Base-by-base conservation (phyloP, 495 filamentous ascomycete species). In the Aspergillus ellipticus region DNA sequence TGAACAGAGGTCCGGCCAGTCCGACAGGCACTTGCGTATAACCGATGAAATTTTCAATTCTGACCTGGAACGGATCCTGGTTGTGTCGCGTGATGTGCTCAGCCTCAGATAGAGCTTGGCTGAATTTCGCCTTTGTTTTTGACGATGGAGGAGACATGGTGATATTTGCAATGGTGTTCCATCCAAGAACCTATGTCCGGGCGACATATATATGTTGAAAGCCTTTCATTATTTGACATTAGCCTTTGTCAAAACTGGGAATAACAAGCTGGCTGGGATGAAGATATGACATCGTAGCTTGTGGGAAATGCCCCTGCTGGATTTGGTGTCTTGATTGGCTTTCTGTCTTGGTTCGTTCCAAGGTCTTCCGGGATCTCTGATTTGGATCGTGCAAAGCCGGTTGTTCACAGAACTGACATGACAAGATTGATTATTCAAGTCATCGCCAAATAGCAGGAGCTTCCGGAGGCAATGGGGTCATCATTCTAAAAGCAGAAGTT, bases 21-120 rank as follows among this genome's bases (percentile, higher is more conserved):
- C 59, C 59, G 15, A 62, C 29, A 2, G 55, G 59, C 0, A 62
- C 52, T 42, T 49, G 52, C 26, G 51, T 24, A 15, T 33, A 62
- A 24, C 59, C 59, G 19, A 62, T 45, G 22, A 53, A 62, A n/a
- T 62, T 62, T 42, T 62, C 55, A 20, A 62, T 62, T 15, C 49
- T 35, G 15, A 56, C 28, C 6, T 24, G 13, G 8, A 16, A 39
- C 9, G 53, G 20, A 16, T 50, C 46, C 4, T 41, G 11, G 11
- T 7, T 8, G 46, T 55, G 53, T 6, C 24, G 6, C 10, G 35
- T 55, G 15, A 55, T 29, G 15, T 49, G 46, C 13, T 49, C 24
- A 8, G 16, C 24, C 1, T 29, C 45, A 6, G 24, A 16, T 4
- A 48, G 45, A 22, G 9, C 20, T 2, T n/a, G 45, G 28, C 22